These are phyloP conservation scores for Cryptococcus sp. DNA, from an alignment of 1,284 basidiomycete species.

Conservation along the genomic window DNA sequence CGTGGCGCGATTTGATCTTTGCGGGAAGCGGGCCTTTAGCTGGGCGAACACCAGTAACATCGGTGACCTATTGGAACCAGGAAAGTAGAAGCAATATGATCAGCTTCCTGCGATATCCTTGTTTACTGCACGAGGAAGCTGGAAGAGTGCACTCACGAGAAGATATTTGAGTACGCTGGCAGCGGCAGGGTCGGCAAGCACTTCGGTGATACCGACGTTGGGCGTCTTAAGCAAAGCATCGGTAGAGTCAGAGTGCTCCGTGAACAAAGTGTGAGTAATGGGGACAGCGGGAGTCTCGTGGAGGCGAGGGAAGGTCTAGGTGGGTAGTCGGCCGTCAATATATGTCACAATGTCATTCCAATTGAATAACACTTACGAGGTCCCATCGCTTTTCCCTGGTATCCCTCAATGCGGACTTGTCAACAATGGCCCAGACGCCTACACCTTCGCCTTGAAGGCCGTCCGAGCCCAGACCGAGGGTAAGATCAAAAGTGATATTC, in stretches of 20 bases:
- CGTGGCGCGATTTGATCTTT: slow-evolving; percentile 65
- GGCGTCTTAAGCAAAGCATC: slow-evolving; percentile 71
- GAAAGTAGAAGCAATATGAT: neutral
- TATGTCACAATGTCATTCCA: neutral
- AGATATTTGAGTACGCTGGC: slow-evolving; percentile 67
- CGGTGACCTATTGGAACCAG: slow-evolving; percentile 68
- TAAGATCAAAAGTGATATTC: slow-evolving; percentile 66
- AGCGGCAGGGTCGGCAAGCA: slow-evolving; percentile 61
- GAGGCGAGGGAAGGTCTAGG: slow-evolving; percentile 47
- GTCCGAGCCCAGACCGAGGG: slow-evolving; percentile 60
- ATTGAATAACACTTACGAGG: slow-evolving; percentile 61
- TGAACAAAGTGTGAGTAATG: slow-evolving; percentile 64
- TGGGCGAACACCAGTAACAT: slow-evolving; percentile 75
- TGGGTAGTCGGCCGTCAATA: slow-evolving; percentile 3
- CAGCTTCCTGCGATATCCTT: slow-evolving; percentile 1
- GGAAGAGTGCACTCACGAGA: slow-evolving; percentile 63
- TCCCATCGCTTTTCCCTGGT: slow-evolving; percentile 79
- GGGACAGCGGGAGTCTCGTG: slow-evolving; percentile 42
- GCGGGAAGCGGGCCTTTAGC: slow-evolving; percentile 54
- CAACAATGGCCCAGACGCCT: slow-evolving; percentile 80
- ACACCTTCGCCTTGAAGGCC: slow-evolving; percentile 55
- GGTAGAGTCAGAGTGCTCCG: slow-evolving; percentile 75
- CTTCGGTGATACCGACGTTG: slow-evolving; percentile 60
- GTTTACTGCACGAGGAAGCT: neutral
- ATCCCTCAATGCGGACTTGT: slow-evolving; percentile 70